A percentile compares a stretch with the other conserved stretches of the same genome.
phyloP scores from a whole-genome alignment of 257 asterid genomes.

The Eucommia ulmoides region DNA sequence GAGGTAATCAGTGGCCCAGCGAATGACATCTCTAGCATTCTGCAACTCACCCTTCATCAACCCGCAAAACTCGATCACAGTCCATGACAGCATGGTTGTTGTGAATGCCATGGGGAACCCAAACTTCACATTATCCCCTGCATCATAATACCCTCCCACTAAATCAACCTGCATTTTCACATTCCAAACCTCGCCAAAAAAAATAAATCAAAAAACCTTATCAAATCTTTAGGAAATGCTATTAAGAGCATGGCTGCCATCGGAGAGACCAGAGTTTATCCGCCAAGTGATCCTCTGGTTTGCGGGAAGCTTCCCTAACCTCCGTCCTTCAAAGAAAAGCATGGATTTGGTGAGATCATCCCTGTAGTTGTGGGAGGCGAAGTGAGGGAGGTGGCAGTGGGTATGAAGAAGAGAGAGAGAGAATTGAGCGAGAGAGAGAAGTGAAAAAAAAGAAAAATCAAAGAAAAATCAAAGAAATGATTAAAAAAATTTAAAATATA shows the following conservation, averaged over 20 bases:
- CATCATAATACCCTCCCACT: background rate
- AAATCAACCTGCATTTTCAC: background rate
- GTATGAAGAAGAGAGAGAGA: too few relatives aligned
- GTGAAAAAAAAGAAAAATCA: too few relatives aligned
- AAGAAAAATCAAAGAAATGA: too few relatives aligned
- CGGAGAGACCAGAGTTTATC: background rate
- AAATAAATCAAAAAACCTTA: too few relatives aligned
- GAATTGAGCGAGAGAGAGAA: too few relatives aligned
- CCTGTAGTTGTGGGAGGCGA: background rate
- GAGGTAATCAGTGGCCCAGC: background rate
- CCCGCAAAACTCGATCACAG: background rate
- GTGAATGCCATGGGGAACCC: background rate
- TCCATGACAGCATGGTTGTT: background rate
- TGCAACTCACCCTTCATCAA: background rate
- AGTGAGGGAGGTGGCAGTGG: too few relatives aligned
- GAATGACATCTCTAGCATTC: background rate
- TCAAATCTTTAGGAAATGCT: too few relatives aligned
- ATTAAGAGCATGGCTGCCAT: too few relatives aligned
- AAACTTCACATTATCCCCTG: background rate
- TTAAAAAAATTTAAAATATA: too few relatives aligned
- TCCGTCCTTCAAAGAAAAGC: background rate
- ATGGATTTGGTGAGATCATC: background rate
- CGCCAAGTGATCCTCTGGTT: background rate
- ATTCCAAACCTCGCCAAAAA: too few relatives aligned
- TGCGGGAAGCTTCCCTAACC: background rate